Conservation (phyloP, 305 asterid species). For the Fraxinus sp. region DNA sequence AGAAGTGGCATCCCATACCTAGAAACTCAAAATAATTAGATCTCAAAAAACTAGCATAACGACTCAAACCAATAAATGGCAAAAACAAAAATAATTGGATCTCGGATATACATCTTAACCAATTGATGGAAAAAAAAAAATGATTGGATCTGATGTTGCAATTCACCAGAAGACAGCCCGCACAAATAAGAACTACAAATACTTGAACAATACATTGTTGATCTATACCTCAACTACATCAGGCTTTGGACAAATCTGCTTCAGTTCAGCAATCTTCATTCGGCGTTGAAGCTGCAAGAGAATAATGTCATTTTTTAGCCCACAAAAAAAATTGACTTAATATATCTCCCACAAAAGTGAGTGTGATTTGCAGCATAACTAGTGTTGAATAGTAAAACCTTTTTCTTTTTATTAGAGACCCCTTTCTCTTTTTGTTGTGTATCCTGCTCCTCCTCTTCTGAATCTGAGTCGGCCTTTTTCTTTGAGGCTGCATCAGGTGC, state of each 20-base stretch:
- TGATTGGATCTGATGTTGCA: background rate
- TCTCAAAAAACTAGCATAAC: background rate
- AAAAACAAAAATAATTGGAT: background rate
- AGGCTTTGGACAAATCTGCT: slow-evolving; percentile 74
- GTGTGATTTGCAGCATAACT: background rate
- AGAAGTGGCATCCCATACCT: slow-evolving; percentile 99
- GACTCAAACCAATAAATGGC: background rate
- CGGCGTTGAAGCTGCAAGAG: slow-evolving; percentile 80
- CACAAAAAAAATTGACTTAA: background rate
- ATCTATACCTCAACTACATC: slow-evolving; percentile 90
- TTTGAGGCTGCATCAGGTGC: slow-evolving; percentile 58
- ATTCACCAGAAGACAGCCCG: background rate
- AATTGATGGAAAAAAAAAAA: background rate
- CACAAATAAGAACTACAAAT: background rate
- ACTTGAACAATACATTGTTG: background rate
- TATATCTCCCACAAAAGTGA: background rate
- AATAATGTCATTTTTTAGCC: slow-evolving; percentile 14
- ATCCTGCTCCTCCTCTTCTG: slow-evolving; percentile 82
- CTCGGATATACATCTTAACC: background rate
- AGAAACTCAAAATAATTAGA: background rate
- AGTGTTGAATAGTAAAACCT: slow-evolving; percentile 41
- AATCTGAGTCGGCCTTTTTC: slow-evolving; percentile 84
- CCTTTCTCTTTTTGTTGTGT: slow-evolving; percentile 74
- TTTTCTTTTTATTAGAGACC: slow-evolving; percentile 87
- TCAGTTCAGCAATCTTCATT: slow-evolving; percentile 92